Evolutionary conservation across 352 stramenopile genomes (phyloP).

Genomic region (Phytophthora pluvialis): DNA sequence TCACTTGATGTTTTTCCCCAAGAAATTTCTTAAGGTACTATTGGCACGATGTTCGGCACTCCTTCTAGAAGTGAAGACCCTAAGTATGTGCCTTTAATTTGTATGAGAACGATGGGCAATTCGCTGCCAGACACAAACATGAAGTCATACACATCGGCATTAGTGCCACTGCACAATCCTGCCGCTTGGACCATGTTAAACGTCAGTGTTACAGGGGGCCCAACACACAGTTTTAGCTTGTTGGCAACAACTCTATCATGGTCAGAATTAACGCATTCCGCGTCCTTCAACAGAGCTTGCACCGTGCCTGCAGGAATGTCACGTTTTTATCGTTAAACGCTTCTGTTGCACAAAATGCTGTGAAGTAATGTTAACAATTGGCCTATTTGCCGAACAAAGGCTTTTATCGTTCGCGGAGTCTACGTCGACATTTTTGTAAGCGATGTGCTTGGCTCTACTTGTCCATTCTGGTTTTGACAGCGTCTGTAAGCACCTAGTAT

Average conservation of each 20-base stretch:
- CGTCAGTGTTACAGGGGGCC: neutral
- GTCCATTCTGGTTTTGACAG: no score
- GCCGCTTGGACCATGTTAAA: neutral
- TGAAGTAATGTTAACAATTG: no score
- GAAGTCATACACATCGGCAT: neutral
- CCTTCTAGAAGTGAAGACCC: neutral
- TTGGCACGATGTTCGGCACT: neutral
- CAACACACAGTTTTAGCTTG: neutral
- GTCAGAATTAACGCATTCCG: neutral
- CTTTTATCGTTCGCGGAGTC: no score
- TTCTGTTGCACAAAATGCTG: no score
- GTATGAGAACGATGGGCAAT: neutral
- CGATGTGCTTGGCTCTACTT: no score
- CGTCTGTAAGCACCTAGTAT: no score
- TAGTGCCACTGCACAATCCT: neutral
- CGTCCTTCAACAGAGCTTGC: neutral
- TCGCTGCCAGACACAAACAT: slow-evolving; percentile 1
- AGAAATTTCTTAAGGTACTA: neutral
- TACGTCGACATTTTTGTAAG: no score
- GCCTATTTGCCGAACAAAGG: no score
- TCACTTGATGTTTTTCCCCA: neutral
- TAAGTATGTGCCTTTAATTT: neutral
- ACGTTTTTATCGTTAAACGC: no score
- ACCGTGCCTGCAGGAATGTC: slow-evolving; percentile 1
- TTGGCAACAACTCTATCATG: slow-evolving; percentile 1